A percentile compares a stretch with the other conserved stretches of the same genome.
Conservation (phyloP, 2,329 filamentous ascomycete species). For the Xylaria digitata region DNA sequence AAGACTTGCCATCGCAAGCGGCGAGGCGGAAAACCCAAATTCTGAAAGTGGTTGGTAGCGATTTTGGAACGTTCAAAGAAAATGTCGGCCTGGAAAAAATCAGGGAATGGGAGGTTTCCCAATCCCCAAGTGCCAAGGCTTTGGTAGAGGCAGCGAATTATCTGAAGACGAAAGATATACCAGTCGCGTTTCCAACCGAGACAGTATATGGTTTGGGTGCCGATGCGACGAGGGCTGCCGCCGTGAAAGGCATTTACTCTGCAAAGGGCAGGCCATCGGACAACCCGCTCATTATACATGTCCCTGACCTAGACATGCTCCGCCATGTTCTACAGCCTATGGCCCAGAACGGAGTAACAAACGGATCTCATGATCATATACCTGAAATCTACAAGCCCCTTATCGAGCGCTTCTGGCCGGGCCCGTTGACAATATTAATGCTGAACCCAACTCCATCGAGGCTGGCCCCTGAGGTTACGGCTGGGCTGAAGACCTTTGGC, state of each 20-base stretch:
- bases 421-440: constrained; percentile 89
- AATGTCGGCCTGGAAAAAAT: constrained; percentile 43
- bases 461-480: constrained; percentile 92
- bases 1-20: constrained; percentile 40
- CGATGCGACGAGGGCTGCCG: constrained; percentile 85
- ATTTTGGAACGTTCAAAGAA: constrained; percentile 46
- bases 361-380: constrained; percentile 58
- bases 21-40: constrained; percentile 41
- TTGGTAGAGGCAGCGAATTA: constrained; percentile 74
- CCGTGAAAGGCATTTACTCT: constrained; percentile 90
- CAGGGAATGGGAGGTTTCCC: constrained; percentile 46
- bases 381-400: constrained; percentile 82
- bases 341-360: constrained; percentile 42
- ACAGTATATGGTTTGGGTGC: constrained; percentile 98
- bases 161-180: constrained; percentile 73
- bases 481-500: constrained; percentile 85
- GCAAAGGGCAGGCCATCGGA: constrained; percentile 92
- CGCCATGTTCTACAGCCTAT: constrained; percentile 65
- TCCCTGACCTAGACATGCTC: constrained; percentile 83
- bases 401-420: constrained; percentile 90
- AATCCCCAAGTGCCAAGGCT: constrained; percentile 41
- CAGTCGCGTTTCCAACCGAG: constrained; percentile 96
- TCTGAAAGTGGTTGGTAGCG: constrained; percentile 41
- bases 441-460: constrained; percentile 76
- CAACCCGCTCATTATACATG: constrained; percentile 94